phyloP scores from a whole-genome alignment of 2,329 filamentous ascomycete genomes.

The Phaeomoniella chlamydospora region DNA sequence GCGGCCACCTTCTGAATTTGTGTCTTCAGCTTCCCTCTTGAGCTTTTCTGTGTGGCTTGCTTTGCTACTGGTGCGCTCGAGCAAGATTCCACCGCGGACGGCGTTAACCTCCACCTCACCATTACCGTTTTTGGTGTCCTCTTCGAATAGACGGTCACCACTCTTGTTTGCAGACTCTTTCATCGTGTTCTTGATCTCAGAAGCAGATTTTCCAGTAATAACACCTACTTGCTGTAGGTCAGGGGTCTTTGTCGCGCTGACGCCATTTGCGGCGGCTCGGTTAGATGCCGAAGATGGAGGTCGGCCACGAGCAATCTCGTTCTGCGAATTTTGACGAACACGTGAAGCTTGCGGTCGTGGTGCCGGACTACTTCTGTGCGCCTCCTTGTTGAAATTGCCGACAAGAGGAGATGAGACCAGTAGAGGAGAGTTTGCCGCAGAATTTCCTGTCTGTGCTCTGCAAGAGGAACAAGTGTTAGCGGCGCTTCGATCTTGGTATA shows the following conservation, averaged over 20 bases:
- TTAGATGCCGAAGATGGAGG: constrained; percentile 42
- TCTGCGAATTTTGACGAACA: constrained; percentile 56
- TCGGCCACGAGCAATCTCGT: constrained; percentile 3
- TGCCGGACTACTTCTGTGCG: constrained; percentile 43
- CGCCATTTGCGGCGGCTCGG: constrained; percentile 39
- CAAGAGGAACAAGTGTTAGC: no score
- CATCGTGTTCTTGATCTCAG: constrained; percentile 38
- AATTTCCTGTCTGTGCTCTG: constrained; percentile 9
- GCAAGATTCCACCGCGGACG: constrained; percentile 6
- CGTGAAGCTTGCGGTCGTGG: constrained; percentile 53
- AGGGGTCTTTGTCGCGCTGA: constrained; percentile 16
- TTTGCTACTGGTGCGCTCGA: constrained; percentile 9
- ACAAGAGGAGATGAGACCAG: constrained; percentile 64
- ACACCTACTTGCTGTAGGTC: constrained; percentile 14
- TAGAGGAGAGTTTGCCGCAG: constrained; percentile 49
- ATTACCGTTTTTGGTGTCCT: constrained; percentile 27
- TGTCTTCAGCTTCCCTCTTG: constrained; percentile 5
- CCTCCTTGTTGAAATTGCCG: constrained; percentile 47
- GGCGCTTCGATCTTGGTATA: neutral
- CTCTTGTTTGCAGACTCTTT: constrained; percentile 30
- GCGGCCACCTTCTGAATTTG: neutral
- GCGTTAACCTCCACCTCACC: constrained; percentile 15
- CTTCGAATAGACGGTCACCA: constrained; percentile 15
- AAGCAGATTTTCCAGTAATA: constrained; percentile 16
- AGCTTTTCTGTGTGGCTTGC: constrained; percentile 5